phyloP scores from a whole-genome alignment of 169 alveolate species.

The Pseudocohnilembus persalinus region DNA sequence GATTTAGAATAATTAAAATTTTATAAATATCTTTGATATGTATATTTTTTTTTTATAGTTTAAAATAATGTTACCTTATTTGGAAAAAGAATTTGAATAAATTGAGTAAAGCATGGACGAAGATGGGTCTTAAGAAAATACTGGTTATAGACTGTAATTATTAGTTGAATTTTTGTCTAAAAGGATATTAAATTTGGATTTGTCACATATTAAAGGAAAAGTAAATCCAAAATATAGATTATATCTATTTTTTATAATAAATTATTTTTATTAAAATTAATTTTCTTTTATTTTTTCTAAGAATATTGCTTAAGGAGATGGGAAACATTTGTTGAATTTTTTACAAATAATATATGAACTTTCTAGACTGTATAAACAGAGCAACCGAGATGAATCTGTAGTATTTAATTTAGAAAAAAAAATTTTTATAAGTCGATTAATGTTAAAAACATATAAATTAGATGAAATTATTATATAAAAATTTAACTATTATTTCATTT shows the following conservation, averaged over 20 bases:
- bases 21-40: background rate
- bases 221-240: background rate
- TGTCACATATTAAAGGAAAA: constrained; percentile 32
- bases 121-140: too few relatives aligned
- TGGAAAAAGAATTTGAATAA: constrained; percentile 9
- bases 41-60: background rate
- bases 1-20: too few relatives aligned
- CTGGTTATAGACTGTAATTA: constrained; percentile 24
- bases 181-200: constrained; percentile 29
- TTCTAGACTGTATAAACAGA: constrained; percentile 11
- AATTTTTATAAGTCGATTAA: background rate
- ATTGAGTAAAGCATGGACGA: constrained; percentile 15
- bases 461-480: too few relatives aligned
- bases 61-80: constrained; percentile 30
- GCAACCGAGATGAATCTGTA: background rate
- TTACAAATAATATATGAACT: constrained; percentile 27
- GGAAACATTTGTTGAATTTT: constrained; percentile 27
- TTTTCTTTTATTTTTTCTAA: background rate
- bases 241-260: too few relatives aligned
- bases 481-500: too few relatives aligned
- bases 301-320: constrained; percentile 24
- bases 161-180: constrained; percentile 24
- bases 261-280: too few relatives aligned
- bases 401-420: background rate
- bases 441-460: too few relatives aligned